Base-by-base conservation (phyloP, 345 rosid genomes). In the Combretum micranthum region DNA sequence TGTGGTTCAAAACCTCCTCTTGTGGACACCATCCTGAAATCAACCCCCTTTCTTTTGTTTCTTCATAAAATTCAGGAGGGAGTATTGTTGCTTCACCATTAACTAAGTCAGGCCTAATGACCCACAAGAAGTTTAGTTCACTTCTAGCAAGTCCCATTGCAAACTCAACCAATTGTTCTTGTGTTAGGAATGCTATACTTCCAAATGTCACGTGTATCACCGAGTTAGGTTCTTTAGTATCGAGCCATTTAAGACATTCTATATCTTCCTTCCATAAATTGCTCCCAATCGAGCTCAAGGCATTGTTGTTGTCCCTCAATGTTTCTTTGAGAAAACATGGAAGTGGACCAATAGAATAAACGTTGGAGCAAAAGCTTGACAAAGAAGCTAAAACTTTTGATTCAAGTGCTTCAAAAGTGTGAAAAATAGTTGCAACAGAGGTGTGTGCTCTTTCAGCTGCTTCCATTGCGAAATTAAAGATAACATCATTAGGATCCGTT, bases 91-190 rank as follows among this genome's bases (percentile, higher is more conserved):
- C 22, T 16, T 51, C 64, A 18, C 57, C 42, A 3, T 43, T 61
- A 13, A 62, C 32, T 21, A 62, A 49, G 49, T 45, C 58, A 21
- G 67, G 53, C 67, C 55, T 55, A 4, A 63, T 15, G 16, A 48
- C 52, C 50, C 67, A 22, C 44, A 48, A 22, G 61, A 63, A 55
- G 5, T 53, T 60, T 19, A 6, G 45, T 20, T 42, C 12, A n/a
- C 61, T 55, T n/a, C 49, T 63, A 20, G 61, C 61, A 17, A 63
- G 44, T 8, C 67, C 67, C 55, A 47, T 26, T 15, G 60, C 60
- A 37, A 42, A 18, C 55, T 55, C 61, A 42, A 42, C 12, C 7
- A 63, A 13, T 20, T 63, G 61, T 12, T 63, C 67, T 13, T 13
- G 32, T 13, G 47, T 39, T 47, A 55, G 20, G 42, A 48, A 0